Percentiles rank a stretch among this genome's conserved stretches.
Evolutionary conservation across 169 alveolate genomes (phyloP).

Genomic region (Cryptosporidium andersoni): DNA sequence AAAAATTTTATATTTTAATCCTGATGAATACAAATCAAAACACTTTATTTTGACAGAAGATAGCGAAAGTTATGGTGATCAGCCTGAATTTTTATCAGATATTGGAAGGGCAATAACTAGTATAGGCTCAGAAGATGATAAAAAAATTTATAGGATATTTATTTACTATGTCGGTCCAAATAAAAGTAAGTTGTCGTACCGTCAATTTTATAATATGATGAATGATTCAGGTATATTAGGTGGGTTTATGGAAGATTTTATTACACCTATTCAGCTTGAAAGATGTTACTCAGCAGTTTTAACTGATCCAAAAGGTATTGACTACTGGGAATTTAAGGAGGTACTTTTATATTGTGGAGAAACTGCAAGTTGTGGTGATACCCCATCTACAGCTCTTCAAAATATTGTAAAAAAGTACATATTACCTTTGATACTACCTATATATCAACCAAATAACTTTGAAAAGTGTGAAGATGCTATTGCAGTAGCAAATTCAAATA

Average conservation of each 20-base stretch:
- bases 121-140: constrained; percentile 49
- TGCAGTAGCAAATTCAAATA: background rate
- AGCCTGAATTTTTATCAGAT: constrained; percentile 10
- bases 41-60: too few species aligned
- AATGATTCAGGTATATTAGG: constrained; percentile 67
- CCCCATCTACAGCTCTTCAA: constrained; percentile 47
- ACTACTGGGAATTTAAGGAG: constrained; percentile 70
- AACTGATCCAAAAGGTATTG: constrained; percentile 50
- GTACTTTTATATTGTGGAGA: constrained; percentile 62
- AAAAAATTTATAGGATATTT: constrained; percentile 52
- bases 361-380: constrained; percentile 40
- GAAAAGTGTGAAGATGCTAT: constrained; percentile 62
- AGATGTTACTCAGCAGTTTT: constrained; percentile 65
- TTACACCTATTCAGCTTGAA: constrained; percentile 53
- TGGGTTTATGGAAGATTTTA: constrained; percentile 54
- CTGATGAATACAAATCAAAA: background rate
- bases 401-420: constrained; percentile 49
- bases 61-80: background rate
- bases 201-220: constrained; percentile 65
- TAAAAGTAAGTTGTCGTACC: constrained; percentile 43
- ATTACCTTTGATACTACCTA: constrained; percentile 45
- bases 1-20: background rate
- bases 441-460: constrained; percentile 63
- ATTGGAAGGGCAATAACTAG: constrained; percentile 28
- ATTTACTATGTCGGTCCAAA: constrained; percentile 59